Evolutionary conservation across 805 yeast genomes (phyloP).

Genomic region (Hanseniaspora lachancei): DNA sequence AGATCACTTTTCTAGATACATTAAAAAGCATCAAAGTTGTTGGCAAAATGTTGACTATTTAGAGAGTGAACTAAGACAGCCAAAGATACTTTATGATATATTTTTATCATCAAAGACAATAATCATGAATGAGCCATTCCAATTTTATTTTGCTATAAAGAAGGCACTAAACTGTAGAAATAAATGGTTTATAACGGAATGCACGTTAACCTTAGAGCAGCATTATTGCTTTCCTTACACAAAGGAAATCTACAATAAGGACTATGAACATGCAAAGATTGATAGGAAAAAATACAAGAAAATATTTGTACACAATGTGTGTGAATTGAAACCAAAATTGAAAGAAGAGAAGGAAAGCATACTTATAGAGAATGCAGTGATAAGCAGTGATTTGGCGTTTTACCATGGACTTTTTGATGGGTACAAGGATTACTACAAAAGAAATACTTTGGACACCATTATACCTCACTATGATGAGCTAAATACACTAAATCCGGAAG

Average conservation of each 20-base stretch:
- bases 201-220: constrained; percentile 1
- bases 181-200: constrained; percentile 6
- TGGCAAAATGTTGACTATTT: neutral
- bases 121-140: constrained; percentile 9
- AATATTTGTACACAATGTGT: neutral
- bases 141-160: constrained; percentile 1
- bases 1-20: constrained; percentile 58
- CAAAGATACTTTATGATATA: constrained; percentile 4
- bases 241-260: neutral
- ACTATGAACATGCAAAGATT: neutral
- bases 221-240: constrained; percentile 6
- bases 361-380: neutral
- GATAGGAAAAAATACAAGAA: constrained; percentile 2
- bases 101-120: constrained; percentile 10
- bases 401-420: neutral
- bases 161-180: neutral
- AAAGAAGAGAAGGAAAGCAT: neutral
- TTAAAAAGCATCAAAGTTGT: neutral
- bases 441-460: neutral
- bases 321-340: neutral
- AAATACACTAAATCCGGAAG: neutral
- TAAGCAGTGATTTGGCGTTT: constrained; percentile 2
- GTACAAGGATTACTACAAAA: neutral
- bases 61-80: neutral
- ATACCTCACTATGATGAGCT: constrained; percentile 11